Conservation (phyloP, 805 yeast species). For the Saturnispora sekii region DNA sequence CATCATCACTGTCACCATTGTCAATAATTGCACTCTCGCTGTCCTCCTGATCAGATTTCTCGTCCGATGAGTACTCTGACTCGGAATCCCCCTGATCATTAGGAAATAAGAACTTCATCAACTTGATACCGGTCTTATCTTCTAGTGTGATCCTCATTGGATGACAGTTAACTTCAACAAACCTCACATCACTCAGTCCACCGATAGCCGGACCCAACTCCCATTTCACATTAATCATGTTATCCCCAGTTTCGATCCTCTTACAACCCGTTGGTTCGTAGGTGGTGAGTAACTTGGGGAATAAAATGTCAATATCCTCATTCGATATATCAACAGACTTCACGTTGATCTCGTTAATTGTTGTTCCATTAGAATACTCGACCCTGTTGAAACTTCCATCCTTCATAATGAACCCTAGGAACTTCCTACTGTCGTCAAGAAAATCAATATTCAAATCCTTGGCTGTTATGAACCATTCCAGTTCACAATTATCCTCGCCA, state of each 20-base stretch:
- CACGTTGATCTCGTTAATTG: conserved; percentile 49
- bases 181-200: conserved; percentile 73
- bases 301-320: conserved; percentile 43
- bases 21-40: neutral
- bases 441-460: conserved; percentile 67
- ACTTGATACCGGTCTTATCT: conserved; percentile 51
- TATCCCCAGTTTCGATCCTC: conserved; percentile 11
- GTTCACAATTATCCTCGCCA: conserved; percentile 8
- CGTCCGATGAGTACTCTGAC: neutral
- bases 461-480: conserved; percentile 56
- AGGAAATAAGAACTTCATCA: conserved; percentile 62
- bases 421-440: conserved; percentile 40
- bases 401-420: conserved; percentile 61
- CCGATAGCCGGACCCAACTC: conserved; percentile 79
- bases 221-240: conserved; percentile 50
- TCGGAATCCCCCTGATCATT: neutral
- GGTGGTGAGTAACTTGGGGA: conserved; percentile 65
- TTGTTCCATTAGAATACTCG: conserved; percentile 58
- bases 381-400: conserved; percentile 51
- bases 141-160: conserved; percentile 72
- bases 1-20: neutral
- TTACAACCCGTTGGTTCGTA: conserved; percentile 18
- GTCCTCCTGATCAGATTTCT: neutral
- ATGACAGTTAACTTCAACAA: conserved; percentile 46
- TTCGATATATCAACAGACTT: conserved; percentile 62